phyloP scores from a whole-genome alignment of 495 filamentous ascomycete species.

The Aspergillus saccharolyticus region DNA sequence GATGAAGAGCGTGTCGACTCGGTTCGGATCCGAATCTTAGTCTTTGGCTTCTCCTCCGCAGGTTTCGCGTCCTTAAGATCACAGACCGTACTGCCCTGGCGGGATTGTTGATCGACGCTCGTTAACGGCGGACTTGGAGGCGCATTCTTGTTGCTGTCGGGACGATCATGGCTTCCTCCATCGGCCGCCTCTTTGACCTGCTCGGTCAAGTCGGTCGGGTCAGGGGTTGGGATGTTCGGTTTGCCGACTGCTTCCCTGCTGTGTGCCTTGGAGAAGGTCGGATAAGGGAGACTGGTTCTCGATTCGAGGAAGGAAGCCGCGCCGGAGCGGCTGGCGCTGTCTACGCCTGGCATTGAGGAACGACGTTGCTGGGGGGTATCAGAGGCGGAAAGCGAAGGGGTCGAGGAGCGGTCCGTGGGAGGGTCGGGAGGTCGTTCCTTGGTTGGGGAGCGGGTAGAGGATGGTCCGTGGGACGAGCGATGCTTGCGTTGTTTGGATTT shows the following conservation, averaged over 20 bases:
- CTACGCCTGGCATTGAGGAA: constrained; percentile 49
- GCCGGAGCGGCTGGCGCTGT: constrained; percentile 31
- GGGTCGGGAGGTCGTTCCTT: constrained; percentile 41
- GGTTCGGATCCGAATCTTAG: constrained; percentile 38
- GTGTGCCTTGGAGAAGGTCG: constrained; percentile 80
- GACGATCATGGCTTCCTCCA: constrained; percentile 21
- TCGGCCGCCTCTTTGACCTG: constrained; percentile 35
- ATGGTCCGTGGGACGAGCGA: constrained; percentile 38
- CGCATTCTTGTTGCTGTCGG: constrained; percentile 30
- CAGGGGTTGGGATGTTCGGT: constrained; percentile 69
- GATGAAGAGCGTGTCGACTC: constrained; percentile 40
- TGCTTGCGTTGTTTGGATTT: constrained; percentile 32
- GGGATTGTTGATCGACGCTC: constrained; percentile 45
- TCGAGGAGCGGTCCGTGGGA: constrained; percentile 36
- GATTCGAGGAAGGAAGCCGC: constrained; percentile 46
- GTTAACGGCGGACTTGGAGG: constrained; percentile 64
- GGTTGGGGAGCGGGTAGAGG: constrained; percentile 36
- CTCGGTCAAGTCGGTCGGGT: constrained; percentile 68
- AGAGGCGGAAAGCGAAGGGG: constrained; percentile 30
- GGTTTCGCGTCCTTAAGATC: constrained; percentile 35
- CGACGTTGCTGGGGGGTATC: constrained; percentile 34
- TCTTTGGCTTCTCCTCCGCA: constrained; percentile 35
- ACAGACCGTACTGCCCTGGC: constrained; percentile 39
- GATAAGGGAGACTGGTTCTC: constrained; percentile 69
- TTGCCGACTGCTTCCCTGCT: constrained; percentile 75